A percentile compares a stretch with the other conserved stretches of the same genome.
Conservation (phyloP, 139 green algal species). For the Chlorella ohadii region DNA sequence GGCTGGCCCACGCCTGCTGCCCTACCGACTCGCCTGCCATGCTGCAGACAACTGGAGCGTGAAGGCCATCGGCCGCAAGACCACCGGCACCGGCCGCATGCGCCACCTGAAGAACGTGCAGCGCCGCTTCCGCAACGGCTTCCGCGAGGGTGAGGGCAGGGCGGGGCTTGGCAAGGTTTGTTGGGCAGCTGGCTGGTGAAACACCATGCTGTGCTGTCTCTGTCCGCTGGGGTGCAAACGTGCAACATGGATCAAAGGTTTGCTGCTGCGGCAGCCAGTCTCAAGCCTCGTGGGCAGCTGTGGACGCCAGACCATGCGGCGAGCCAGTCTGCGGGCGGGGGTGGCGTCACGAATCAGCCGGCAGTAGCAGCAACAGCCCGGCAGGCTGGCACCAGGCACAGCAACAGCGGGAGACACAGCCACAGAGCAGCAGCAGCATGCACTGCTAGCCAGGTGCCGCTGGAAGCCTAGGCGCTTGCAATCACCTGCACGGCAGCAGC, state of each 20-base stretch:
- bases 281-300: too few species aligned
- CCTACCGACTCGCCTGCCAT: neutral
- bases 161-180: too few species aligned
- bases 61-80: conserved; percentile 99
- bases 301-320: too few species aligned
- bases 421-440: neutral
- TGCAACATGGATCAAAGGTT: too few species aligned
- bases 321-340: too few species aligned
- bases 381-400: neutral
- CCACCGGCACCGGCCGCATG: conserved; percentile 97
- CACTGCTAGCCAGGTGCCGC: neutral
- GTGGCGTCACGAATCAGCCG: too few species aligned
- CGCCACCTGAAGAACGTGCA: conserved; percentile 92
- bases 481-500: too few species aligned
- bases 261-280: too few species aligned
- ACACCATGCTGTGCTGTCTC: too few species aligned
- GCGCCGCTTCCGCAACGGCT: conserved; percentile 95
- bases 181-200: too few species aligned
- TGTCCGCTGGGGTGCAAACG: too few species aligned
- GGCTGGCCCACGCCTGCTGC: neutral
- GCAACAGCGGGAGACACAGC: neutral
- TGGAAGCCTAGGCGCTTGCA: neutral
- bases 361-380: neutral
- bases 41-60: conserved; percentile 95
- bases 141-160: conserved; percentile 91